phyloP scores from a whole-genome alignment of 768 basidiomycete genomes.

The Gelatoporia subvermispora region DNA sequence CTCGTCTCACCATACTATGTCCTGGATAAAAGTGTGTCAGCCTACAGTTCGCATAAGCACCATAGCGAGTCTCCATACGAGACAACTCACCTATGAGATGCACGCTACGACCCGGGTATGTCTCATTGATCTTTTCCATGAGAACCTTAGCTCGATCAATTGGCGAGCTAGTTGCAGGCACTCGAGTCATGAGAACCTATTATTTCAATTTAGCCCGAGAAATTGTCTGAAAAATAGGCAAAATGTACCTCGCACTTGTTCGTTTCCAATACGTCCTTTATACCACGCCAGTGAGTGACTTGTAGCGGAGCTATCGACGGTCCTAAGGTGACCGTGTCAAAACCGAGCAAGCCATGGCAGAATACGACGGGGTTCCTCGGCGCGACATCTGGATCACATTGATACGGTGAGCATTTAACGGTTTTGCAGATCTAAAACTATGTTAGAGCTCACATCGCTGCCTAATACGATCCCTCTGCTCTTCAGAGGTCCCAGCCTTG shows the following conservation, averaged over 20 bases:
- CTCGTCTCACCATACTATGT: conserved; percentile 62
- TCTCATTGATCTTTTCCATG: conserved; percentile 72
- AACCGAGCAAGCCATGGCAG: conserved; percentile 91
- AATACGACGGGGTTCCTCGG: conserved; percentile 87
- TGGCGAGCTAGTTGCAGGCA: conserved; percentile 88
- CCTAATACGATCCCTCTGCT: conserved; percentile 18
- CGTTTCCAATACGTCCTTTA: conserved; percentile 85
- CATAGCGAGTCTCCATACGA: conserved; percentile 11
- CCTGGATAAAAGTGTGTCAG: conserved; percentile 32
- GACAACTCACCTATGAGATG: conserved; percentile 71
- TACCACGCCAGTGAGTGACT: conserved; percentile 95
- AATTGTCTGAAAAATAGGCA: not conserved
- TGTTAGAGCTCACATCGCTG: conserved; percentile 16
- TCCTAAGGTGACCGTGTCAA: conserved; percentile 80
- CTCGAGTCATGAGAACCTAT: conserved; percentile 83
- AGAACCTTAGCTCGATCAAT: conserved; percentile 87
- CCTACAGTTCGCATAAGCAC: conserved; percentile 23
- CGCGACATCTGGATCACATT: conserved; percentile 50
- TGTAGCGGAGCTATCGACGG: conserved; percentile 73
- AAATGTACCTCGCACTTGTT: conserved; percentile 64
- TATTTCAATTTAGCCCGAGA: too few relatives aligned
- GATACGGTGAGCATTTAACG: not conserved
- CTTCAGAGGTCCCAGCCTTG: conserved; percentile 11
- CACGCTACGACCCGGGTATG: conserved; percentile 77
- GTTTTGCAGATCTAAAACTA: not conserved